Percentiles rank a stretch among this genome's conserved stretches.
Conservation (phyloP, 805 yeast species). For the Cyberlindnera mycetangii region DNA sequence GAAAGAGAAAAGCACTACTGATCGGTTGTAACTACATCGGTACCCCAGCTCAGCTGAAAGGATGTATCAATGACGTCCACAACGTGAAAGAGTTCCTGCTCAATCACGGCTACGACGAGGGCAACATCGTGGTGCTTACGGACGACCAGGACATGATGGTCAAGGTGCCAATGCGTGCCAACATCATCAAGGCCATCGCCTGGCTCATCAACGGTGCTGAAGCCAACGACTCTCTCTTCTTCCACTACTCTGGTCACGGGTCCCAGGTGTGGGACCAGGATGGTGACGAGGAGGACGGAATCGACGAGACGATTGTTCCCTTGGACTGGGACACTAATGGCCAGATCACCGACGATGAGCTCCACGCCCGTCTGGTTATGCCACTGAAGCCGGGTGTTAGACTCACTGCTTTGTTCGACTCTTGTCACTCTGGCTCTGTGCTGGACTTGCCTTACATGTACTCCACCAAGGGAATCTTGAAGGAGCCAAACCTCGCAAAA, state of each 20-base stretch:
- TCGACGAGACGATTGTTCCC: conserved; percentile 71
- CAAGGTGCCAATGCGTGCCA: conserved; percentile 61
- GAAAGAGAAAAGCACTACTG: conserved; percentile 69
- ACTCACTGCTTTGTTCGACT: conserved; percentile 76
- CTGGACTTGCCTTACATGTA: conserved; percentile 77
- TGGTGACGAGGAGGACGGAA: conserved; percentile 76
- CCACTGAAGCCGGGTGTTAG: conserved; percentile 72
- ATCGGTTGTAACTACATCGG: conserved; percentile 81
- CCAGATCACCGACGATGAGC: conserved; percentile 66
- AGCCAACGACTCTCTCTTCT: conserved; percentile 74
- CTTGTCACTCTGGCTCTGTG: conserved; percentile 84
- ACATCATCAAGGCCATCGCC: conserved; percentile 74
- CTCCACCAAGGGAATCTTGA: conserved; percentile 78
- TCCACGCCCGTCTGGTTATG: conserved; percentile 69
- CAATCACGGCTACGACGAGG: conserved; percentile 45
- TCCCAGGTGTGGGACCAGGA: conserved; percentile 66
- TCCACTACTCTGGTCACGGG: conserved; percentile 89
- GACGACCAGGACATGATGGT: conserved; percentile 50
- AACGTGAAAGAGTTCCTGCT: conserved; percentile 42
- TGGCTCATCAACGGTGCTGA: conserved; percentile 75
- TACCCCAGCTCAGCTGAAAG: conserved; percentile 55
- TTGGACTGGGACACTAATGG: conserved; percentile 68
- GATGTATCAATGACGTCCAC: conserved; percentile 77
- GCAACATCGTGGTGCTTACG: conserved; percentile 58
- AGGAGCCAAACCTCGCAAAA: conserved; percentile 75